These are phyloP conservation scores for Adenanthera pavonina DNA, from an alignment of 306 rosid genomes.

Conservation along the genomic window DNA sequence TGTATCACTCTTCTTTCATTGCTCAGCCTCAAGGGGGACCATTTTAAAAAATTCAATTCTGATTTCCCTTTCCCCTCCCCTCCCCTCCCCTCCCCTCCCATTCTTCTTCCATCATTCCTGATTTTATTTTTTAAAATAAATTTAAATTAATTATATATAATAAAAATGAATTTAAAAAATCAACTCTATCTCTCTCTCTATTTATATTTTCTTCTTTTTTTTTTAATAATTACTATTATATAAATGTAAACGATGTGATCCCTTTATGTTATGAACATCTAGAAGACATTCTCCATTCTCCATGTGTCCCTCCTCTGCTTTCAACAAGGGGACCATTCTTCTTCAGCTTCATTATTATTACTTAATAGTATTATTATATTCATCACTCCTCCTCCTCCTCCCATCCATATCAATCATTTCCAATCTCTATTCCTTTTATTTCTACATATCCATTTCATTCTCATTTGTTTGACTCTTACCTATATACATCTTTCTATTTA, in stretches of 20 bases:
- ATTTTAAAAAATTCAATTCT: constrained; percentile 5
- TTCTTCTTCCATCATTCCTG: no score
- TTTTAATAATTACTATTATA: no score
- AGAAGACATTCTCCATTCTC: constrained; percentile 41
- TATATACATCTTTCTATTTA: background rate
- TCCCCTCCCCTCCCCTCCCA: background rate
- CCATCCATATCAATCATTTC: background rate
- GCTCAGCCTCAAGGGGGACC: constrained; percentile 37
- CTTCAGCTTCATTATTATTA: background rate
- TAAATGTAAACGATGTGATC: background rate
- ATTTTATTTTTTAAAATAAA: no score
- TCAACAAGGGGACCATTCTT: constrained; percentile 45
- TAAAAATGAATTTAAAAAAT: no score
- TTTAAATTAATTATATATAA: no score
- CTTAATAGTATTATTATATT: background rate
- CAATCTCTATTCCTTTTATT: background rate
- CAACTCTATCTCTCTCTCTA: no score
- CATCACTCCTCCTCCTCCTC: background rate
- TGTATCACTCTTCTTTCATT: constrained; percentile 15
- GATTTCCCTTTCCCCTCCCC: background rate
- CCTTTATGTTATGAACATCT: background rate
- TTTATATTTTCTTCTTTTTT: no score
- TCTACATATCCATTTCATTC: background rate
- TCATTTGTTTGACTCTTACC: background rate
- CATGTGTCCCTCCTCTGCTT: constrained; percentile 28